A percentile compares a stretch with the other conserved stretches of the same genome.
Conservation (phyloP, 23 red algal species). For the Gracilariopsis chorda region DNA sequence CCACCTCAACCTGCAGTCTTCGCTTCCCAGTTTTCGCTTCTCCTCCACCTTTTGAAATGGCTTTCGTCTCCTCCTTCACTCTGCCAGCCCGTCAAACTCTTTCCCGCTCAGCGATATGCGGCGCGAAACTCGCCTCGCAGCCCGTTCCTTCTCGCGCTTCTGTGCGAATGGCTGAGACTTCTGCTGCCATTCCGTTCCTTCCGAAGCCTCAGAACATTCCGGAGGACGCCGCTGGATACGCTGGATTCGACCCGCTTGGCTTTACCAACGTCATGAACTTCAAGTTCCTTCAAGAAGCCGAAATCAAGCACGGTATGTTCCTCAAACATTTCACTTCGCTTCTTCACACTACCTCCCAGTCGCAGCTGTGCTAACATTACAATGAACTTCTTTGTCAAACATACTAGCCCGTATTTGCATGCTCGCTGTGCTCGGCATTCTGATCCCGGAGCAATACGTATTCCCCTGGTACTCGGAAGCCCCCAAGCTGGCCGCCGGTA, state of each 20-base stretch:
- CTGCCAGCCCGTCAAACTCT: background rate
- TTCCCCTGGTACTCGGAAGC: conserved; percentile 84
- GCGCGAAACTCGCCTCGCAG: background rate
- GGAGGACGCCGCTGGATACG: conserved; percentile 8
- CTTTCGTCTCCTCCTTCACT: conserved; percentile 34
- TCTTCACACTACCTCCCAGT: background rate
- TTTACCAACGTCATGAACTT: conserved; percentile 83
- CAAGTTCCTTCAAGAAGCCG: conserved; percentile 89
- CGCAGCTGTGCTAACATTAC: background rate
- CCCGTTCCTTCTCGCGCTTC: background rate
- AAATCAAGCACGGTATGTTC: conserved; percentile 85
- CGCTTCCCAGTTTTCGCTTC: no score
- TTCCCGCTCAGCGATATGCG: conserved; percentile 25
- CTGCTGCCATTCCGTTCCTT: conserved; percentile 38
- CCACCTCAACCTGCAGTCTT: no score
- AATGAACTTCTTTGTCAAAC: background rate
- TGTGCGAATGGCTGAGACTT: conserved; percentile 16
- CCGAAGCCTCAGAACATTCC: conserved; percentile 25
- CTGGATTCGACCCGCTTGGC: conserved; percentile 88
- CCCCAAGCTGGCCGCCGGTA: conserved; percentile 24
- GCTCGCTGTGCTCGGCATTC: conserved; percentile 83
- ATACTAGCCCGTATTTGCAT: conserved; percentile 72
- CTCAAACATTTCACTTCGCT: background rate
- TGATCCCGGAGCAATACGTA: conserved; percentile 79
- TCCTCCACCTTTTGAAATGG: background rate